Conservation (phyloP, 805 yeast genomes). For the Blastobotrys attinorum region DNA sequence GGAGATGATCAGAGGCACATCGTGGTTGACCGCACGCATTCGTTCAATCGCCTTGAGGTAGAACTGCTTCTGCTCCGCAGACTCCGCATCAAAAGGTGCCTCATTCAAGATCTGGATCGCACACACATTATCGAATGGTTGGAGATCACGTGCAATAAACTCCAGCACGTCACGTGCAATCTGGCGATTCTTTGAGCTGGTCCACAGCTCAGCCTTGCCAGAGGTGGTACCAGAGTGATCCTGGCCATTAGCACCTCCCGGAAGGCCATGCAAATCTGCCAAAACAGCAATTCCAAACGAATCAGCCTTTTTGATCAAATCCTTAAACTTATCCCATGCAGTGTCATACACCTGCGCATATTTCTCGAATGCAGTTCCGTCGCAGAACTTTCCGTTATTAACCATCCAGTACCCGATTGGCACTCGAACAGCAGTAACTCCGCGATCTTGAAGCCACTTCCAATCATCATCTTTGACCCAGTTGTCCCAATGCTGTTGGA, state of each 20-base stretch:
- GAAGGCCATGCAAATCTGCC: slow-evolving; percentile 82
- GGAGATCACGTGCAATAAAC: slow-evolving; percentile 56
- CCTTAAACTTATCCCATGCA: slow-evolving; percentile 62
- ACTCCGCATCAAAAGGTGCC: slow-evolving; percentile 49
- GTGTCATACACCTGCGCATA: slow-evolving; percentile 50
- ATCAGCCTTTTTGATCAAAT: slow-evolving; percentile 49
- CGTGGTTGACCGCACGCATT: slow-evolving; percentile 47
- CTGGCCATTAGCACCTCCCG: slow-evolving; percentile 85
- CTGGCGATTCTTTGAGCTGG: slow-evolving; percentile 26
- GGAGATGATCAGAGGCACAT: slow-evolving; percentile 69
- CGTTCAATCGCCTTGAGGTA: slow-evolving; percentile 56
- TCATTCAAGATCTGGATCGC: slow-evolving; percentile 88
- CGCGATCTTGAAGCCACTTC: slow-evolving; percentile 58
- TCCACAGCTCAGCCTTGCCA: slow-evolving; percentile 61
- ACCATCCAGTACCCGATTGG: slow-evolving; percentile 93
- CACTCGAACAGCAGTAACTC: slow-evolving; percentile 73
- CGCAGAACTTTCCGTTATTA: slow-evolving; percentile 50
- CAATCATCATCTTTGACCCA: slow-evolving; percentile 68
- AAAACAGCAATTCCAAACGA: slow-evolving; percentile 60
- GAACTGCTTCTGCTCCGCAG: slow-evolving; percentile 42
- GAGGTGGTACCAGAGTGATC: slow-evolving; percentile 73
- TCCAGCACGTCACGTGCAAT: slow-evolving; percentile 44
- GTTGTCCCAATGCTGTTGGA: slow-evolving; percentile 56
- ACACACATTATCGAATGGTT: slow-evolving; percentile 53
- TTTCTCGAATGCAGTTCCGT: slow-evolving; percentile 54